Percentiles rank a stretch among this genome's conserved stretches.
Evolutionary conservation across 495 filamentous ascomycete genomes (phyloP).

Genomic region (Lentithecium fluviatile): DNA sequence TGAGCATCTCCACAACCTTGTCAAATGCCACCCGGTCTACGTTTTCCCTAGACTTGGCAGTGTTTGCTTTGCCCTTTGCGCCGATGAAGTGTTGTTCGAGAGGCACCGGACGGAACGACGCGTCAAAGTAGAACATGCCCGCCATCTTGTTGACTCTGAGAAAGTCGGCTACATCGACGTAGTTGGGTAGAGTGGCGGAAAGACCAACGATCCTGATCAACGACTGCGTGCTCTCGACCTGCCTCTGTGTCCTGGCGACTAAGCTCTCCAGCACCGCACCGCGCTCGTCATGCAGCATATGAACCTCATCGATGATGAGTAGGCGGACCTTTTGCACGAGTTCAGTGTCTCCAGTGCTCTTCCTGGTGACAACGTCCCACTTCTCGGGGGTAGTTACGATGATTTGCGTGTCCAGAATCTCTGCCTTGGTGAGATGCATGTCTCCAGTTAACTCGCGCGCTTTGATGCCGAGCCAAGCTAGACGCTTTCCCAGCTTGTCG

Average conservation of each 20-base stretch:
- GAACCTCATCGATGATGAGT: constrained; percentile 97
- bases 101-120: constrained; percentile 91
- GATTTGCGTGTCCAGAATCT: constrained; percentile 93
- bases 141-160: constrained; percentile 91
- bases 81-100: constrained; percentile 97
- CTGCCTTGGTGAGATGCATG: constrained; percentile 96
- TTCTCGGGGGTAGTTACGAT: constrained; percentile 99
- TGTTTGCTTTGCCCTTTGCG: constrained; percentile 84
- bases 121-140: constrained; percentile 95
- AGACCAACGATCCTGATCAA: constrained; percentile 94
- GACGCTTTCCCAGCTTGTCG: constrained; percentile 87
- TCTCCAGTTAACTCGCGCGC: constrained; percentile 93
- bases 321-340: constrained; percentile 95
- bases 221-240: constrained; percentile 97
- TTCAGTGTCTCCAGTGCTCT: constrained; percentile 95
- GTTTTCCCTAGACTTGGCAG: constrained; percentile 78
- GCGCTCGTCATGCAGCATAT: constrained; percentile 98
- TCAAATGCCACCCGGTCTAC: constrained; percentile 82
- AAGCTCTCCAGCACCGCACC: constrained; percentile 94
- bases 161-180: constrained; percentile 93
- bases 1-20: constrained; percentile 92
- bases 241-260: constrained; percentile 88
- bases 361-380: constrained; percentile 97
- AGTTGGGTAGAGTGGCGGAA: constrained; percentile 94
- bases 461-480: constrained; percentile 86